Conservation (phyloP, 2,329 filamentous ascomycete species). For the Aspergillus carbonarius region DNA sequence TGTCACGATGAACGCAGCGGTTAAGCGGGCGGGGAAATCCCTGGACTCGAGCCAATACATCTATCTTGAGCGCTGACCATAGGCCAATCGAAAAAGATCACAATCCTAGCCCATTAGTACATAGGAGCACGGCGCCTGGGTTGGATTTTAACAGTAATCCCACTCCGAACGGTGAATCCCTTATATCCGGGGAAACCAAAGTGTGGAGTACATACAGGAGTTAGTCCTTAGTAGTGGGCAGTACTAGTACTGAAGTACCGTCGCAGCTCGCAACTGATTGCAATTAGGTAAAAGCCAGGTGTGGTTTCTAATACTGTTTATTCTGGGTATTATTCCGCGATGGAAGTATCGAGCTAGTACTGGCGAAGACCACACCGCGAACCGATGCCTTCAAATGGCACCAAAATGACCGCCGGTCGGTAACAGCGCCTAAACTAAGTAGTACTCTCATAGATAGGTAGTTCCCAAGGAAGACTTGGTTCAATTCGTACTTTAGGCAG, state of each 20-base stretch:
- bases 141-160: too few species aligned
- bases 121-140: neutral
- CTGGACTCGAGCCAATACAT: neutral
- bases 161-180: neutral
- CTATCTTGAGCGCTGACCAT: neutral
- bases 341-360: too few species aligned
- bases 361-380: too few species aligned
- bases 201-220: conserved; percentile 1
- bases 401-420: neutral
- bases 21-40: neutral
- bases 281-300: neutral
- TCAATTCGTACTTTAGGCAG: neutral
- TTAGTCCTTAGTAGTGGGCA: neutral
- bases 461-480: neutral
- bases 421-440: neutral
- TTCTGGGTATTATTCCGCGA: too few species aligned
- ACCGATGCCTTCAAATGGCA: neutral
- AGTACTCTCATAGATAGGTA: neutral
- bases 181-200: conserved; percentile 7
- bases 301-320: neutral
- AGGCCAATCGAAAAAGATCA: neutral
- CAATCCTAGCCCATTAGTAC: neutral
- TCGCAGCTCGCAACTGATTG: neutral
- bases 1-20: neutral
- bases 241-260: neutral